These are phyloP conservation scores for Alectoria sarmentosa DNA, from an alignment of 495 filamentous ascomycete genomes.

Conservation along the genomic window DNA sequence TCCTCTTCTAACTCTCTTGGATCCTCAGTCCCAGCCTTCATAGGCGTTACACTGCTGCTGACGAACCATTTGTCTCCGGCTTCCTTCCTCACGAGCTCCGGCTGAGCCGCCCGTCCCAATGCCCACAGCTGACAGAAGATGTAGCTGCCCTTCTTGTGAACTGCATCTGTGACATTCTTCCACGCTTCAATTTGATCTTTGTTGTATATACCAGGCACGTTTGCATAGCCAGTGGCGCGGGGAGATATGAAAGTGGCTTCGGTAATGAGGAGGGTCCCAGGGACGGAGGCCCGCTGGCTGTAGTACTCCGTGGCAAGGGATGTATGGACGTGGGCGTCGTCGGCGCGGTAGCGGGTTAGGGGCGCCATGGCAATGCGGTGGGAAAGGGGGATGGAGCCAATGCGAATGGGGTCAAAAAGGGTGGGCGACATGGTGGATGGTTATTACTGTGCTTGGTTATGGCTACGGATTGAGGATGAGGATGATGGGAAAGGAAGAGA, in stretches of 20 bases:
- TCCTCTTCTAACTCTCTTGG: conserved; percentile 46
- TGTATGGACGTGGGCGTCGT: conserved; percentile 37
- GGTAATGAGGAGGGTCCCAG: conserved; percentile 56
- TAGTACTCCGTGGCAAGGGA: conserved; percentile 51
- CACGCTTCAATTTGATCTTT: conserved; percentile 54
- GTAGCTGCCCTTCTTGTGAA: conserved; percentile 55
- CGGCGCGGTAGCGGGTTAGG: conserved; percentile 47
- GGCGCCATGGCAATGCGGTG: conserved; percentile 52
- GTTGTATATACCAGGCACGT: conserved; percentile 59
- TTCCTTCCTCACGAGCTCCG: conserved; percentile 31
- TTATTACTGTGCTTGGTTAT: neutral
- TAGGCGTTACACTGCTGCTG: conserved; percentile 41
- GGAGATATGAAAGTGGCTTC: conserved; percentile 61
- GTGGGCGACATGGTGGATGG: conserved; percentile 10
- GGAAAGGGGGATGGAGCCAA: conserved; percentile 43
- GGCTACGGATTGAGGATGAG: neutral
- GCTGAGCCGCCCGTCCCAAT: conserved; percentile 50
- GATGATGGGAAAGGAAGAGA: neutral
- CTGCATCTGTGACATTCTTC: conserved; percentile 55
- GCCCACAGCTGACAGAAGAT: conserved; percentile 67
- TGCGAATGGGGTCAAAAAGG: conserved; percentile 49
- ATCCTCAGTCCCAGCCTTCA: conserved; percentile 31
- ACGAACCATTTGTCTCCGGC: conserved; percentile 35
- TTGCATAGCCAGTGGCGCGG: conserved; percentile 42
- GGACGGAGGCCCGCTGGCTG: conserved; percentile 48